Conservation (phyloP, 371 early-diverging fungal genomes). For the Capillidium rhysosporum region DNA sequence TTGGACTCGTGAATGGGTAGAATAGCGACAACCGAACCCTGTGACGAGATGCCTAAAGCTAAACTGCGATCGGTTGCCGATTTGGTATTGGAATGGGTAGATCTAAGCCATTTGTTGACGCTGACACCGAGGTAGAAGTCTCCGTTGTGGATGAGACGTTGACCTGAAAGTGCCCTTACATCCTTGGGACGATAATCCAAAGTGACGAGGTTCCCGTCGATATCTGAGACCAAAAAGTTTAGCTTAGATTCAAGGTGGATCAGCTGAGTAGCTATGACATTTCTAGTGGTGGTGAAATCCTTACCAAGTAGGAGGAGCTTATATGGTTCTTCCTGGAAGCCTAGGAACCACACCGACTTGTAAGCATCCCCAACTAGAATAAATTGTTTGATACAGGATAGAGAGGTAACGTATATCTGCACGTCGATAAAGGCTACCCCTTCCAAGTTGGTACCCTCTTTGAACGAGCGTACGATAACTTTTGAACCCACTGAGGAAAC, state of each 20-base stretch:
- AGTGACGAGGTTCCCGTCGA: slow-evolving; percentile 57
- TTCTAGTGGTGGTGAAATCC: slow-evolving; percentile 51
- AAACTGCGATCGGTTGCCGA: slow-evolving; percentile 5
- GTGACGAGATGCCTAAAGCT: slow-evolving; percentile 21
- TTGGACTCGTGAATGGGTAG: slow-evolving; percentile 73
- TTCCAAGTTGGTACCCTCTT: slow-evolving; percentile 67
- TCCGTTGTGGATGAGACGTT: slow-evolving; percentile 21
- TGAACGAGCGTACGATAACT: slow-evolving; percentile 78
- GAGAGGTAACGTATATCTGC: slow-evolving; percentile 69
- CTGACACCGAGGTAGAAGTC: slow-evolving; percentile 70
- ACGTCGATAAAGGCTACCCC: slow-evolving; percentile 96
- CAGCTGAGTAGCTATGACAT: slow-evolving; percentile 49
- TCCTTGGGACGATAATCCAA: slow-evolving; percentile 75
- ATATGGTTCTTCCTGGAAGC: slow-evolving; percentile 91
- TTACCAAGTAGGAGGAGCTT: slow-evolving; percentile 76
- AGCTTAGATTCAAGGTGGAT: slow-evolving; percentile 52
- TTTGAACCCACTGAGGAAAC: slow-evolving; percentile 82
- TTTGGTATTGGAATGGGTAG: slow-evolving; percentile 11
- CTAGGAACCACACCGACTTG: slow-evolving; percentile 84
- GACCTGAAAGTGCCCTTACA: slow-evolving; percentile 13
- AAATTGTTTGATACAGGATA: slow-evolving; percentile 73
- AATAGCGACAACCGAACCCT: slow-evolving; percentile 50
- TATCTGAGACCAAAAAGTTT: slow-evolving; percentile 63
- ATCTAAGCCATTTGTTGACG: slow-evolving; percentile 36
- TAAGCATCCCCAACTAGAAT: slow-evolving; percentile 82